Evolutionary conservation across 108 stramenopile species (phyloP), one percentile per base, ranked within the genome.

Genomic region (Nannochloropsis salina): DNA sequence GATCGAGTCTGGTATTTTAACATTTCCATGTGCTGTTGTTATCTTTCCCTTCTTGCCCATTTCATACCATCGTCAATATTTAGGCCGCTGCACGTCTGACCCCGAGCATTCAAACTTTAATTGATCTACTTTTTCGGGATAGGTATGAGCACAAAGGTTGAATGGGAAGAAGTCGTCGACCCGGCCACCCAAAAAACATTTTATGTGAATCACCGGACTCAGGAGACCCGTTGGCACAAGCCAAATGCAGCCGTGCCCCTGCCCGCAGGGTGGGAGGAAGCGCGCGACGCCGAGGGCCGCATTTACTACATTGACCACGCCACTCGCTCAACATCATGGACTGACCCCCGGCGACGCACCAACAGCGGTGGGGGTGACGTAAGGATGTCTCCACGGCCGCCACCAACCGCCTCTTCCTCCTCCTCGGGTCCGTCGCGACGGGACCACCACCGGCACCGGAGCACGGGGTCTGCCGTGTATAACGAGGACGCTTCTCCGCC

Each of bases 301-400:
- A 44, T 45, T 21, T 82, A 82, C 82, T 82, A 82, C 82, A 45
- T 82, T 45, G 82, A 82, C 44, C 82, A 82, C 8, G 44, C 42
- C 82, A 82, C 82, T 15, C 82, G 82, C 82, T 82, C 82, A 15
- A 82, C 82, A 20, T 45, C 42, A 44, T 82, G 82, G 82, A 74
- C 61, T 3, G 61, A 74, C 2, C 61, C 61, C n/a, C 15, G 61
- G 61, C 61, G 61, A 74, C 61, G 61, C 20, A 74, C 20, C n/a
- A 74, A 74, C n/a, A 74, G 61, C n/a, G 61, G 61, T 74, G 61
- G 61, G 3, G 61, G 61, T 15, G n/a, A 74, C n/a, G n/a, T n/a
- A 15, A 2, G 20, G 61, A n/a, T n/a, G 61, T 74, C 61, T 15
- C 61, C 61, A 74, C 61, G 61, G n/a, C 61, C 4, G 20, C 61